A percentile compares a stretch with the other conserved stretches of the same genome.
These are phyloP conservation scores for Isatis tinctoria DNA, from an alignment of 345 rosid genomes.

Conservation along the genomic window DNA sequence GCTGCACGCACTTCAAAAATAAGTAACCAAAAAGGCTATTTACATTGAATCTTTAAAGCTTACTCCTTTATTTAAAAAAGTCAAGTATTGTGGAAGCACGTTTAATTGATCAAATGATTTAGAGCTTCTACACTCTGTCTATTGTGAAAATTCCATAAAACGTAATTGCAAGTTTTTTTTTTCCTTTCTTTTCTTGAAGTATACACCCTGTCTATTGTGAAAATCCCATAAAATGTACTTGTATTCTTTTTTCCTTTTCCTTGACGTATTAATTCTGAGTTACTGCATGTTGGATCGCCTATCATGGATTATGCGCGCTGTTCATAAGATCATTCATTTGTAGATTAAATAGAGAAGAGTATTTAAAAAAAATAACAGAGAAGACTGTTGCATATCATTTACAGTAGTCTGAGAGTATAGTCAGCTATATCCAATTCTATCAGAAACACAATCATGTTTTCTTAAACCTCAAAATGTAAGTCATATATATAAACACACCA, in stretches of 20 bases:
- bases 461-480: not conserved
- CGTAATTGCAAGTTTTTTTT: not conserved
- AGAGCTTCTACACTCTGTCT: not conserved
- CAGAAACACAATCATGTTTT: not conserved
- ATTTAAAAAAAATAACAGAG: too few relatives aligned
- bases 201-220: not conserved
- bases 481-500: not conserved
- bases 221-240: not conserved
- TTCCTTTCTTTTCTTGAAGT: not conserved
- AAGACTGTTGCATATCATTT: not conserved
- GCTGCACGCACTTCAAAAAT: conserved; percentile 7
- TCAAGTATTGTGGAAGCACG: not conserved
- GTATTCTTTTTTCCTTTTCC: too few relatives aligned
- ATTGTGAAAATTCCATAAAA: not conserved
- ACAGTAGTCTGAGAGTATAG: not conserved
- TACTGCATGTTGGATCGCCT: not conserved
- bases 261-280: not conserved
- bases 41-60: not conserved
- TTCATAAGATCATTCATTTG: not conserved
- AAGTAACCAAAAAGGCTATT: not conserved
- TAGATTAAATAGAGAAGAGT: not conserved
- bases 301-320: not conserved
- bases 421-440: not conserved
- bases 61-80: not conserved
- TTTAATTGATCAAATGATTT: not conserved